phyloP scores from a whole-genome alignment of 2,329 filamentous ascomycete genomes.

The Alternaria triticimaculans region DNA sequence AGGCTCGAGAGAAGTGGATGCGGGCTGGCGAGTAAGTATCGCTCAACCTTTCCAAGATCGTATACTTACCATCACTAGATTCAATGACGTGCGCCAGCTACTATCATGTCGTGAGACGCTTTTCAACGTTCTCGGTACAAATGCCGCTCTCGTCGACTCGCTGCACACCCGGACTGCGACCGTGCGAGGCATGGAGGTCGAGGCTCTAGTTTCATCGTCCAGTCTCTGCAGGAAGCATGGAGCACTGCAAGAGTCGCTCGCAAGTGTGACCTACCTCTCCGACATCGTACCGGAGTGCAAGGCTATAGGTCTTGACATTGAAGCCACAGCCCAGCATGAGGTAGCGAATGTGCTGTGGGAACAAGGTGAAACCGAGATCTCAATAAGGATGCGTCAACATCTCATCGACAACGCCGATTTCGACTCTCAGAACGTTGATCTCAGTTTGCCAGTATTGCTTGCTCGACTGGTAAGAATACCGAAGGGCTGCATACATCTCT shows the following conservation, averaged over 20 bases:
- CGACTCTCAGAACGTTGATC: conserved; percentile 38
- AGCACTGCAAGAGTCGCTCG: conserved; percentile 84
- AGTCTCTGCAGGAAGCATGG: conserved; percentile 79
- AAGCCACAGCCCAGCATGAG: conserved; percentile 79
- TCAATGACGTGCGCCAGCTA: conserved; percentile 79
- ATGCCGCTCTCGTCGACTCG: conserved; percentile 66
- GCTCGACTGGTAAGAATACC: conserved; percentile 70
- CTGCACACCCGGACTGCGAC: conserved; percentile 68
- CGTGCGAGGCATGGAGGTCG: conserved; percentile 74
- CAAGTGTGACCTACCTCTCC: conserved; percentile 82
- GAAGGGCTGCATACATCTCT: not conserved
- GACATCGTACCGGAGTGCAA: conserved; percentile 75
- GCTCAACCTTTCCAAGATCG: not conserved
- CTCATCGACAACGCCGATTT: conserved; percentile 54
- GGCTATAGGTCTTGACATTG: conserved; percentile 75
- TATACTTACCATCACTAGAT: conserved; percentile 59
- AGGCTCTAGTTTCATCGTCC: conserved; percentile 77
- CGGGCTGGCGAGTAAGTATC: conserved; percentile 73
- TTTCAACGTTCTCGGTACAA: conserved; percentile 78
- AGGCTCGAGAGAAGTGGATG: conserved; percentile 77
- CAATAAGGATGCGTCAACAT: conserved; percentile 85
- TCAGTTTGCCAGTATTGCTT: conserved; percentile 69
- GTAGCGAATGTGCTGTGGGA: conserved; percentile 92
- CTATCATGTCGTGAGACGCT: conserved; percentile 83
- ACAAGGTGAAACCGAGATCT: conserved; percentile 85